Base-by-base conservation (phyloP, 2,329 filamentous ascomycete genomes). In the Sphaerostilbella broomeana region DNA sequence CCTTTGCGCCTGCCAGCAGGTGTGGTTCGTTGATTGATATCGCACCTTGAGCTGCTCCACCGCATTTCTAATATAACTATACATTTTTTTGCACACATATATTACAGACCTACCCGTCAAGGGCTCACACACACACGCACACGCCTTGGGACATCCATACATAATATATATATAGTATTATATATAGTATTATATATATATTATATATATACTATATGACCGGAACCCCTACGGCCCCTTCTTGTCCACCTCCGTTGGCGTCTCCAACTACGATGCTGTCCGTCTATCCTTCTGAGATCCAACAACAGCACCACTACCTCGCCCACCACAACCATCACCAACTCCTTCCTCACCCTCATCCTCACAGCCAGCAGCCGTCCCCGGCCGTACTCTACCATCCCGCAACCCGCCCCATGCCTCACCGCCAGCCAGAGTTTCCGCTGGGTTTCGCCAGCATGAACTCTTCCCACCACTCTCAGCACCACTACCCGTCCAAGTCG, bases 241-340 rank as follows among this genome's bases (percentile, higher is more conserved):
- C 27, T 13, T 9, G 12, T 25, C 12, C 11, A 24, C 26, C 35
- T 16, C 16, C 26, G 13, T 17, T 16, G 11, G 22, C 31, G 22
- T n/a, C 30, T 35, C 20, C 29, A 20, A 39, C 17, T 43, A 43
- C 41, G 32, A 52, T 52, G 50, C 46, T 52, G 44, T 52, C 50
- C 34, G 44, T 52, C 33, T 37, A 46, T 26, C 35, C 44, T 20
- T 45, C 44, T 15, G 38, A 47, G 16, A 43, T 34, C 29, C 47
- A 47, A 24, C 25, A 40, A 13, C 34, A 43, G 28, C 40, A 43
- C 12, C 35, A 40, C 24, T n/a, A n/a, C n/a, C n/a, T n/a, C n/a
- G n/a, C n/a, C n/a, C n/a, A n/a, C n/a, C n/a, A n/a, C 22, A 9
- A 25, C 20, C 44, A 44, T 19, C 15, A 35, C 9, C 18, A 35